Evolutionary conservation across 2,329 filamentous ascomycete species (phyloP), one percentile per base, ranked within the genome.

Genomic region (Venturia aucupariae): DNA sequence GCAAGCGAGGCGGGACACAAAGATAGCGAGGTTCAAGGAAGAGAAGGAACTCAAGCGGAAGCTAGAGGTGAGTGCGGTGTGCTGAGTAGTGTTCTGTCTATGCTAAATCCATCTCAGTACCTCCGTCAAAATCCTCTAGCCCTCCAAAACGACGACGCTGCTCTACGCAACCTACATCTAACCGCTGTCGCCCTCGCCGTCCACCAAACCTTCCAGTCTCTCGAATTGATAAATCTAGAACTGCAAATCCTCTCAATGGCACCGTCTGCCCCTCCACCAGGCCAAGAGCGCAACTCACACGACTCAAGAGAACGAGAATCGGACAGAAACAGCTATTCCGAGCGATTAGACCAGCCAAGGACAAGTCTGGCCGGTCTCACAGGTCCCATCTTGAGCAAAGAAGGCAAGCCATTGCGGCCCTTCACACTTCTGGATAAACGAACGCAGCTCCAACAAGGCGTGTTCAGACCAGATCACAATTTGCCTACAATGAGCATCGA

Each of bases 401-500:
- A 87, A 65, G 94, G 94, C 55, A 94, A 90, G 73, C 94, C 94
- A 17, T 80, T 97, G 69, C 86, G 92, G 70, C 93, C 93, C 0
- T 97, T 99, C 72, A 97, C 92, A 1, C 81, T 99, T 27, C 81
- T 95, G 4, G 87, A 88, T 66, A 88, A 82, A 68, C 84, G 94
- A 44, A 86, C 90, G 67, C 87, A 91, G 67, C 76, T 96, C 66
- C 84, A 87, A 66, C 82, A 87, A 65, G 89, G 89, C 2, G 93
- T 99, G 0, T 99, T 99, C 76, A 84, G 90, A 64, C 86, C 91
- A 0, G 91, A 94, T 8, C 94, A 99, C 74, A 97, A 90, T 76
- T 78, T 99, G 65, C 94, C 94, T 0, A 97, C 94, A 3, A 97
- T 99, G 94, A 90, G 86, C 1, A 97, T 99, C 67, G 94, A 99